Conservation (phyloP, 352 stramenopile species). For the Phytophthora pini region DNA sequence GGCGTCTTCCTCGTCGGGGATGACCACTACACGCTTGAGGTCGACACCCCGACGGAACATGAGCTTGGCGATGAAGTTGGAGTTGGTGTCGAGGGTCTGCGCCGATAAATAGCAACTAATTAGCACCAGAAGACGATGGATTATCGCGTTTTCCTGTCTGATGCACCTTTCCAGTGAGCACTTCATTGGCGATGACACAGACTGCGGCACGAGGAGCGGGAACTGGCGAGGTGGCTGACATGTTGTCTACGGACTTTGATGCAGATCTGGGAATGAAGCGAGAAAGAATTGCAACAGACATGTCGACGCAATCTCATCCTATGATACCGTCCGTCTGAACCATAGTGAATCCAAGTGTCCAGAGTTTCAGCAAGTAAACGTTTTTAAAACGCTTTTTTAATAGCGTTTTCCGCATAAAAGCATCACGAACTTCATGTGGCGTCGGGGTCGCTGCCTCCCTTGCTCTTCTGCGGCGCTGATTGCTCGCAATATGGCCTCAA, state of each 20-base stretch:
- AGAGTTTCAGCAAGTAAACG: not conserved
- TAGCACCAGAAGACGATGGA: not conserved
- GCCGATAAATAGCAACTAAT: constrained; percentile 7
- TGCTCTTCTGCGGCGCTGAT: not conserved
- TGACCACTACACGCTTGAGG: constrained; percentile 76
- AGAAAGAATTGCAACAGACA: not conserved
- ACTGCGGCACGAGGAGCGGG: constrained; percentile 45
- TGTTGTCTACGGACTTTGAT: not conserved
- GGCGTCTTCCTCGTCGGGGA: constrained; percentile 81
- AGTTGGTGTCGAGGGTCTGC: constrained; percentile 89
- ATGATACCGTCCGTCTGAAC: not conserved
- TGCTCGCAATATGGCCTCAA: not conserved
- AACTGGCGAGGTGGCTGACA: not conserved
- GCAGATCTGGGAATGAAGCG: not conserved
- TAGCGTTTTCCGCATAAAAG: not conserved
- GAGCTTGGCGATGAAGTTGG: constrained; percentile 80
- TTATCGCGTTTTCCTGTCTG: constrained; percentile 1
- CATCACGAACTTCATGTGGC: not conserved
- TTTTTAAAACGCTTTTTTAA: too few species aligned
- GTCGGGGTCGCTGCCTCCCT: not conserved
- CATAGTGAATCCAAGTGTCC: not conserved
- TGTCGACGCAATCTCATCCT: constrained; percentile 9
- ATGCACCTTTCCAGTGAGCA: constrained; percentile 87
- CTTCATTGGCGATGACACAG: constrained; percentile 87
- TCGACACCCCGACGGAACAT: constrained; percentile 84